Base-by-base conservation (phyloP, 2,329 filamentous ascomycete genomes). In the Ceratocystis destructans region DNA sequence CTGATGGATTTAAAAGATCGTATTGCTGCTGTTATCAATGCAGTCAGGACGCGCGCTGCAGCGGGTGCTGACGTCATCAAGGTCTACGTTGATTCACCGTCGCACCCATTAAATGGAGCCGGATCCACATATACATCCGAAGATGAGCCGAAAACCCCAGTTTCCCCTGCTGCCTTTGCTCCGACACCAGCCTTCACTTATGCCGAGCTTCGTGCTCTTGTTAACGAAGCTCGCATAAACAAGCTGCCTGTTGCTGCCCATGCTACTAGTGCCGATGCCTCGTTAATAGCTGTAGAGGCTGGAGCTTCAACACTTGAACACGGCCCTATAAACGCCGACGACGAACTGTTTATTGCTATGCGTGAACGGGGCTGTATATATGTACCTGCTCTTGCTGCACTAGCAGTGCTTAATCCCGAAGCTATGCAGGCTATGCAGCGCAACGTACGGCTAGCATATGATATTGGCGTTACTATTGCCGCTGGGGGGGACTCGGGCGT, bases 401-500 rank as follows among this genome's bases (percentile, higher is more conserved):
- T 75, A 2, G 79, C 80, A 67, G 61, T 71, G 6, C 69, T 73
- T 25, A 72, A 71, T 25, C 68, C 69, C 7, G 68, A 72, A 1
- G 69, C 68, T 3, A 72, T 76, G 2, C 69, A 71, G 31, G 66
- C 67, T 0, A 72, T 77, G 31, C 72, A 79, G 48, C 72, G 70
- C 1, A 75, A 77, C 33, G 76, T 76, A 0, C 80, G 78, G 70
- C 72, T 71, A 20, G 82, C 80, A 0, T 76, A 75, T 66, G 76
- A 80, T 4, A 64, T 72, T 8, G 82, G 81, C 0, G 76, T 83
- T 20, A 76, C 77, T 63, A 69, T 84, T 8, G 81, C 80, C 0
- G 76, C 77, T 8, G 82, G 82, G 0, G 81, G 81, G 0, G 81
- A 83, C 67, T 83, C 81, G 0, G 81, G 82, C 1, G 77, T 80